Base-by-base conservation (phyloP, 179 eudicot species). In the Beta lomatogona region DNA sequence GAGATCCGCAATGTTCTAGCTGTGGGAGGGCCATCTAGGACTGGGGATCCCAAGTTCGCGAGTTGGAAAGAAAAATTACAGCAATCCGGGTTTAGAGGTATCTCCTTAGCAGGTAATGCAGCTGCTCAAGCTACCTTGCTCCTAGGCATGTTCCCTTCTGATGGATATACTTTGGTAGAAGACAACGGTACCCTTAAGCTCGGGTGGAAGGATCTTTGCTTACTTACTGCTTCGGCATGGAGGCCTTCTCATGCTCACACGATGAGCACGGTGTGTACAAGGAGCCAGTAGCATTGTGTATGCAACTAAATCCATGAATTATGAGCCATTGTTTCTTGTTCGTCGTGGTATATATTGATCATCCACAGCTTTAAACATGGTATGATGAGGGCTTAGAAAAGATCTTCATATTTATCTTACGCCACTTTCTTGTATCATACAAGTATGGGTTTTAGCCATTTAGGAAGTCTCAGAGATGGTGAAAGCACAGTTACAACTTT, bases 181-280 rank as follows among this genome's bases (percentile, higher is more conserved):
- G 99, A 96, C 75, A 93, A 91, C 14, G 99, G 99, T 3, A 86
- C 94, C 2, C 94, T 96, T 55, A 94, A 92, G 86, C 94, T 96
- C 13, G 99, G 99, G 5, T 96, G 99, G 99, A 94, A 91, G 82
- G 99, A 96, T 76, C 92, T 94, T 36, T 94, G 97, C 83, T 81
- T 96, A 77, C 97, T 96, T 7, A 94, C 97, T 41, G 99, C 99
- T 9, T 94, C 99, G 5, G 99, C 99, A 1, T 96, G 99, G 99
- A 86, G 90, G 59, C 98, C 97, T 19, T 82, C 89, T 9, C 82
- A 82, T 82, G 82, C 85, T 5, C 87, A 85, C 25, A 82, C 83
- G 0, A 78, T 84, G 87, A 84, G 84, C 82, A 84, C 86, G 0
- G 84, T 85, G 12, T 78, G 82, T 52, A 71, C 87, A 4, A 48